Percentiles rank a stretch among this genome's conserved stretches.
Evolutionary conservation across 1,139 yeast species (phyloP).

Genomic region (Blastobotrys petasosporus): DNA sequence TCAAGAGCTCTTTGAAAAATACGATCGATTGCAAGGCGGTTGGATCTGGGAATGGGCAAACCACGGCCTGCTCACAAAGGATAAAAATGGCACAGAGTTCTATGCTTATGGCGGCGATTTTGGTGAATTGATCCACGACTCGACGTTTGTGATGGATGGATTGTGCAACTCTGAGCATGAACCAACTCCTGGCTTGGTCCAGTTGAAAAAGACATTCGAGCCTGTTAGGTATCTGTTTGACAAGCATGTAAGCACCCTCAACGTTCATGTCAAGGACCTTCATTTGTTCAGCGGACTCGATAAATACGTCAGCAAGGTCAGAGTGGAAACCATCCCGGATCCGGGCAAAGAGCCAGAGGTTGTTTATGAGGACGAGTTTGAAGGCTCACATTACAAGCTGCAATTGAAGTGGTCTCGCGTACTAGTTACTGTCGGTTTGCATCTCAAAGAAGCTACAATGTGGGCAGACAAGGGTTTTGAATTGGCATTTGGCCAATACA

Average conservation of each 20-base stretch:
- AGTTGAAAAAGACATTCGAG: slow-evolving; percentile 32
- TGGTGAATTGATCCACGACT: slow-evolving; percentile 35
- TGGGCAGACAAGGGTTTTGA: slow-evolving; percentile 29
- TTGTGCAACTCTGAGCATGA: slow-evolving; percentile 32
- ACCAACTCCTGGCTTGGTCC: slow-evolving; percentile 36
- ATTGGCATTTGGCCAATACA: slow-evolving; percentile 31
- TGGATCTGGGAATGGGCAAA: slow-evolving; percentile 40
- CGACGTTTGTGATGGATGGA: slow-evolving; percentile 38
- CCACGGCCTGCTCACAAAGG: slow-evolving; percentile 31
- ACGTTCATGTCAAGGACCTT: slow-evolving; percentile 8
- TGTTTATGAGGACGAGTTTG: background rate
- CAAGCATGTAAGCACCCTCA: background rate
- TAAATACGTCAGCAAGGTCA: slow-evolving; percentile 9
- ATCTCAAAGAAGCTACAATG: slow-evolving; percentile 13
- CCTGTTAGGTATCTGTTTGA: slow-evolving; percentile 24
- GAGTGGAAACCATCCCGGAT: background rate
- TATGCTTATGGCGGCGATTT: slow-evolving; percentile 38
- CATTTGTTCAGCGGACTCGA: slow-evolving; percentile 14
- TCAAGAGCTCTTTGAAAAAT: slow-evolving; percentile 31
- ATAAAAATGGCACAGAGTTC: slow-evolving; percentile 11
- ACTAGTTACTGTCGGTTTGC: slow-evolving; percentile 17
- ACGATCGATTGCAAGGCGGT: slow-evolving; percentile 34
- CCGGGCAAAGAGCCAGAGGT: slow-evolving; percentile 2
- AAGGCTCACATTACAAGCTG: background rate
- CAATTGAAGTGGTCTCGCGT: background rate